These are phyloP conservation scores for Batkoa obscura DNA, from an alignment of 371 early-diverging fungal genomes.

Conservation along the genomic window DNA sequence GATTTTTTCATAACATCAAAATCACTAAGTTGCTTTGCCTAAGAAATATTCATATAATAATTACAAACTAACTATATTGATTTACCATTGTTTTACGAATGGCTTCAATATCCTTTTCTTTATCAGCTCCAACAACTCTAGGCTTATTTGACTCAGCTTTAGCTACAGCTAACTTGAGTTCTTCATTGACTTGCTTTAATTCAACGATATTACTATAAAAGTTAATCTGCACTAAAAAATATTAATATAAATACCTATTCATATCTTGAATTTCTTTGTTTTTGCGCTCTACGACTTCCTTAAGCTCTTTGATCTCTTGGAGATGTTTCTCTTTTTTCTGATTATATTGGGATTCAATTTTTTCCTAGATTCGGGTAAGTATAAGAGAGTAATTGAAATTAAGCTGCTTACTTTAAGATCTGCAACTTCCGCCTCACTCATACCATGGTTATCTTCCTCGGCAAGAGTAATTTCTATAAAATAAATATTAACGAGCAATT, in stretches of 20 bases:
- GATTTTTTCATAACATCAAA: constrained; percentile 93
- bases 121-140: constrained; percentile 19
- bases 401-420: constrained; percentile 37
- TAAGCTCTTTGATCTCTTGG: constrained; percentile 56
- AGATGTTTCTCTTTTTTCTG: constrained; percentile 57
- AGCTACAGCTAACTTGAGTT: constrained; percentile 24
- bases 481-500: background rate
- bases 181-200: constrained; percentile 37
- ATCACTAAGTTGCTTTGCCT: constrained; percentile 63
- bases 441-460: constrained; percentile 63
- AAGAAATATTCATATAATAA: background rate
- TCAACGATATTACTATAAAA: constrained; percentile 25
- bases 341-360: constrained; percentile 66
- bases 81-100: constrained; percentile 70
- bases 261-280: constrained; percentile 49
- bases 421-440: constrained; percentile 42
- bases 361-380: constrained; percentile 15
- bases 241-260: constrained; percentile 12
- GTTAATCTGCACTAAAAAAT: background rate
- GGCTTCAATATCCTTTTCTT: constrained; percentile 62
- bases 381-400: background rate
- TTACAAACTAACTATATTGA: constrained; percentile 1
- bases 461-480: constrained; percentile 64
- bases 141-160: constrained; percentile 7
- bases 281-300: constrained; percentile 38